Evolutionary conservation across 1,284 basidiomycete genomes (phyloP), one percentile per base, ranked within the genome.

Genomic region (Sporisorium graminicola): DNA sequence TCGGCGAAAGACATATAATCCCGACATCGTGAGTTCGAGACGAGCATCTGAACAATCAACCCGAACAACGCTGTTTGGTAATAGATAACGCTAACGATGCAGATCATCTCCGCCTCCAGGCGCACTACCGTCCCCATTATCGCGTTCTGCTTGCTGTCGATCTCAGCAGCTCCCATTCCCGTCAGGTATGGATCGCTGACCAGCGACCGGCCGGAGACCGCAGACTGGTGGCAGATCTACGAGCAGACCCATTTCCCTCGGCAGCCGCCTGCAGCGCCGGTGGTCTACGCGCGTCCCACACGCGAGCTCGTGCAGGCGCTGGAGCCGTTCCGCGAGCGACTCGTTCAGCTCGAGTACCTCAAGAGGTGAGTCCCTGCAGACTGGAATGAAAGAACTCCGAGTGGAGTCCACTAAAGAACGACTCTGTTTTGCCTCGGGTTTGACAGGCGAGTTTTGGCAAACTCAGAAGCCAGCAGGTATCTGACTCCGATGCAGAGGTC

Each of bases 371-470:
- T 31, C 40, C 16, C 4, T 9, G 5, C 16, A 40, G 27, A 13
- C n/a, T 18, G 10, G 10, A 2, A 12, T 16, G 10, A 29, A 49
- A 26, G 27, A 13, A 20, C n/a, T 9, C 18, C 16, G 37, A 40
- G 13, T 40, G 16, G 2, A 18, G 37, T 40, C 18, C 4, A 40
- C 37, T 40, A 5, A 40, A 14, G 5, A 2, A 40, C 9, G 37
- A n/a, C 20, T n/a, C 46, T 35, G 7, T 7, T 10, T 9, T n/a
- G n/a, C n/a, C n/a, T n/a, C n/a, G n/a, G n/a, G n/a, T n/a, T 40
- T 22, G 3, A n/a, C 24, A 55, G 44, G n/a, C 42, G 61, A 57
- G 57, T 53, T 7, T n/a, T 64, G 26, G 24, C 20, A 16, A 51
- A 69, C 14, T 2, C 5, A 2, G 52, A 64, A 18, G 52, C 61